These are phyloP conservation scores for Solanum paucissectum DNA, from an alignment of 257 asterid genomes.

Conservation along the genomic window DNA sequence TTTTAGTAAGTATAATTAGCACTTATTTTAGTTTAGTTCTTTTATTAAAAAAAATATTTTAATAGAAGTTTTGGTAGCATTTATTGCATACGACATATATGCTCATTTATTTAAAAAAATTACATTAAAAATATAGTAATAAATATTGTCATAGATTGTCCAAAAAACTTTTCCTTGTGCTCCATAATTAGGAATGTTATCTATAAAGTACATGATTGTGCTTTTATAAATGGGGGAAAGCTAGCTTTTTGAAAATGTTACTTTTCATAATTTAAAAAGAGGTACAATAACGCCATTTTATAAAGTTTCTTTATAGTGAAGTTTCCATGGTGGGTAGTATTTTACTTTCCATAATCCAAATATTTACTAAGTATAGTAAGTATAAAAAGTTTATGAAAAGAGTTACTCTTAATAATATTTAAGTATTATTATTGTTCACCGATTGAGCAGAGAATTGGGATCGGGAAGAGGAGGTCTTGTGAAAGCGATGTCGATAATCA, in stretches of 20 bases:
- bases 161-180: background rate
- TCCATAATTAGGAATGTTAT: background rate
- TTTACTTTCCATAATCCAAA: too few species aligned
- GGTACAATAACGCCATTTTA: background rate
- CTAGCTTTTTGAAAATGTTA: background rate
- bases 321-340: background rate
- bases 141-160: background rate
- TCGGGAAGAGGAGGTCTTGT: background rate
- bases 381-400: too few species aligned
- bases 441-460: background rate
- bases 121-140: background rate
- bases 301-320: background rate
- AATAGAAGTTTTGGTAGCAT: background rate
- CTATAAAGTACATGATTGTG: background rate
- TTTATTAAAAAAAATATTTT: background rate
- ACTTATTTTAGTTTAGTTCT: background rate
- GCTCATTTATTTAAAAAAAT: background rate
- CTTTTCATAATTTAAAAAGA: background rate
- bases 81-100: background rate
- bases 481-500: background rate
- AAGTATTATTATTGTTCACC: background rate
- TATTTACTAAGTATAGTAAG: too few species aligned
- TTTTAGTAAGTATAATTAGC: background rate
- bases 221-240: background rate
- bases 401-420: background rate